Base-by-base conservation (phyloP, 495 filamentous ascomycete genomes). In the Penicillium egyptiacum region DNA sequence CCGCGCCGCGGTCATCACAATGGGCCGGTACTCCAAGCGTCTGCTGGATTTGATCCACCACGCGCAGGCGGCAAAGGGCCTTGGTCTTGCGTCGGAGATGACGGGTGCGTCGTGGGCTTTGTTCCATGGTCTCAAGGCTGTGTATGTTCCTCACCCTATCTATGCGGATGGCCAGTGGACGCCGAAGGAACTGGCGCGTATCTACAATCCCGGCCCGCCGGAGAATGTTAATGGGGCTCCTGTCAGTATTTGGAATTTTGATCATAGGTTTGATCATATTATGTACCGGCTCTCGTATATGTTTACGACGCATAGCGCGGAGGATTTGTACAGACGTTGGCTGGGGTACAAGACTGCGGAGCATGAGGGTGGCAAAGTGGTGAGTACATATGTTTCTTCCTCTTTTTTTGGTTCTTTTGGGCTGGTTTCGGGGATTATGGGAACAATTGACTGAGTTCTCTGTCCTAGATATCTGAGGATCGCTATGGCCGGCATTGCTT, bases 21-120 rank as follows among this genome's bases (percentile, higher is more conserved):
- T 88, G 56, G 81, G 79, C 3, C 80, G 87, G 37, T 76, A 86
- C 40, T 87, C 83, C 16, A 83, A 82, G 50, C 73, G 73, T 33
- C 73, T 90, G 11, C 57, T 69, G 0, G 59, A 62, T 35, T 26
- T 69, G 11, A 62, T 67, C n/a, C 61, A 69, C 40, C 48, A 67
- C 23, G 61, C 64, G 14, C 64, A 65, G 47, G 61, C 66, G 11
- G 62, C 61, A 0, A 57, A 56, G 22, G 63, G 88, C 14, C 79
- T 85, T 19, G 79, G 83, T 44, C 79, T 90, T 50, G 82, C 80
- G 9, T 85, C 85, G 1, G 88, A 91, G 61, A 89, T 90, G 86
- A 83, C 80, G 37, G 81, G 87, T 2, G 79, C 80, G 26, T 88
- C 86, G 0, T 80, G 80, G 14, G 77, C 86, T 0, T 70, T 91